Conservation (phyloP, 208 protist genomes). For the Porcisia hertigi region DNA sequence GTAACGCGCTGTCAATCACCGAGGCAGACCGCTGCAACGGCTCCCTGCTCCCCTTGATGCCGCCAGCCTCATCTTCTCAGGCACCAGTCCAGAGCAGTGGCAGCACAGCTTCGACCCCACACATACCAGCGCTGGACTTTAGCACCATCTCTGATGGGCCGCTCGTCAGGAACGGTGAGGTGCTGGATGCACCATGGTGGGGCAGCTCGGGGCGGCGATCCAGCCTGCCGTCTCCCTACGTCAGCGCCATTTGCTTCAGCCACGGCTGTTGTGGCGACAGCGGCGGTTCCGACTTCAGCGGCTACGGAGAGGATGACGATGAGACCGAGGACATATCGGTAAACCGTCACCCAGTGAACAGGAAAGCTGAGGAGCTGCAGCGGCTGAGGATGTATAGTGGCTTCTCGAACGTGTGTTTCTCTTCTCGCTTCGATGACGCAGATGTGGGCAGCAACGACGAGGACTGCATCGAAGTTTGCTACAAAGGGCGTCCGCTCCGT, state of each 20-base stretch:
- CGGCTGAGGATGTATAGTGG: background rate
- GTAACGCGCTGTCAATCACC: background rate
- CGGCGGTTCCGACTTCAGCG: constrained; percentile 8
- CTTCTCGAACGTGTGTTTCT: background rate
- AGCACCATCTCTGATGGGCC: constrained; percentile 20
- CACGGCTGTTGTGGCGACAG: constrained; percentile 1
- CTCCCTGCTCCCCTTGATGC: background rate
- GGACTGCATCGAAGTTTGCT: constrained; percentile 11
- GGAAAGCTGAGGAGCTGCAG: background rate
- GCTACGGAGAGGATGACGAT: constrained; percentile 25
- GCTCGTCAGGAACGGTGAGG: constrained; percentile 18
- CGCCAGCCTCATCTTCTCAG: background rate
- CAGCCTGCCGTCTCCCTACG: constrained; percentile 5
- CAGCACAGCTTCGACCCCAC: background rate
- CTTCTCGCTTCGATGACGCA: background rate
- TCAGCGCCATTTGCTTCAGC: background rate
- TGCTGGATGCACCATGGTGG: constrained; percentile 13
- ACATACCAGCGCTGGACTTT: constrained; percentile 20
- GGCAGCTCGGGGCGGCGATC: constrained; percentile 9
- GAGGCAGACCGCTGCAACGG: background rate
- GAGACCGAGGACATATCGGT: constrained; percentile 20
- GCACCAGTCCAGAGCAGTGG: background rate
- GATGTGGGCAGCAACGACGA: constrained; percentile 13
- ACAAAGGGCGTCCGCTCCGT: background rate
- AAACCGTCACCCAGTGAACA: constrained; percentile 4